Conservation (phyloP, 163 green algal genomes). For the Volvox carteri region DNA sequence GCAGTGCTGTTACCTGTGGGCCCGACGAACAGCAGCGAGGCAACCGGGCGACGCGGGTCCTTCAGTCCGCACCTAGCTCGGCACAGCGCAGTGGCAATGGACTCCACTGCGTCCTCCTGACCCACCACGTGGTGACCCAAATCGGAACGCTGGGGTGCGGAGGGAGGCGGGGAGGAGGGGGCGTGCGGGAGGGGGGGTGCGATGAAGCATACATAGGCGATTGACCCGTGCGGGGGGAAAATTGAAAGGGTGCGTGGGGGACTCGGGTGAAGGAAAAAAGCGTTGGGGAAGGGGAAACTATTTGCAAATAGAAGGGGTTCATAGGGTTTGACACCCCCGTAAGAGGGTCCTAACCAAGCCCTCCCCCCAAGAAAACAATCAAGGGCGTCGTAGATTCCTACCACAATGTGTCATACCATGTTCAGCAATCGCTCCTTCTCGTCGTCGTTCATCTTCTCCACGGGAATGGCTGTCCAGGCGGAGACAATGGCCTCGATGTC, state of each 20-base stretch:
- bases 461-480: constrained; percentile 90
- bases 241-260: no score
- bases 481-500: constrained; percentile 92
- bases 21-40: constrained; percentile 92
- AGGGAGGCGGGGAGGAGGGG: neutral
- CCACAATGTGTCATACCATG: no score
- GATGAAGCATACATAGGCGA: no score
- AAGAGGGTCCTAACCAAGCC: no score
- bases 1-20: no score
- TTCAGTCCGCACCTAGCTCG: constrained; percentile 86
- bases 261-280: no score
- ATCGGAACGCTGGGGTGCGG: constrained; percentile 51
- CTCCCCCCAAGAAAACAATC: no score
- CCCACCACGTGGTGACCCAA: constrained; percentile 84
- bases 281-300: no score
- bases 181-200: neutral
- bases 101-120: constrained; percentile 90
- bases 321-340: no score
- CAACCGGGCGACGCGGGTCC: constrained; percentile 89
- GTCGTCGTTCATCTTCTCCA: constrained; percentile 85
- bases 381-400: no score
- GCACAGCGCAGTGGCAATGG: constrained; percentile 81
- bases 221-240: no score
- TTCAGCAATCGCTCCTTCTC: constrained; percentile 83
- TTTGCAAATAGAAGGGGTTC: no score